These are phyloP conservation scores for Paramecium sexaurelia DNA, from an alignment of 73 alveolate species.

Conservation along the genomic window DNA sequence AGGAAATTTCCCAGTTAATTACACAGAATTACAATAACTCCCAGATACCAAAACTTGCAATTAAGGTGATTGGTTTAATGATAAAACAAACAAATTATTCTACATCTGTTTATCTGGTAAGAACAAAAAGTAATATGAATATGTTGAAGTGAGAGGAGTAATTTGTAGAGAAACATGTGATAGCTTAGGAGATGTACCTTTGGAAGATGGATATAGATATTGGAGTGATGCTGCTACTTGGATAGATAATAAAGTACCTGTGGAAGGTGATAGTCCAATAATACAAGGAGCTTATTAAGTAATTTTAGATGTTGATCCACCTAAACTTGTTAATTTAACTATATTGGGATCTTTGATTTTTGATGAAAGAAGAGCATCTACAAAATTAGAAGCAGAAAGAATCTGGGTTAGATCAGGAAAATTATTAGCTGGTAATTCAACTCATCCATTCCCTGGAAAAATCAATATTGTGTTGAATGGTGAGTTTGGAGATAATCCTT, in stretches of 20 bases:
- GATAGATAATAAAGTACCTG: conserved; percentile 20
- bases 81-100: background rate
- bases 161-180: conserved; percentile 8
- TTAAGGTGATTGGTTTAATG: conserved; percentile 38
- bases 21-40: background rate
- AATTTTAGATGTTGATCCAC: conserved; percentile 5
- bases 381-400: background rate
- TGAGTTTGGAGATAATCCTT: background rate
- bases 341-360: conserved; percentile 8
- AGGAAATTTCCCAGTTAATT: background rate
- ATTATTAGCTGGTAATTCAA: background rate
- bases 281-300: background rate
- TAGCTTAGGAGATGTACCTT: background rate
- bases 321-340: background rate
- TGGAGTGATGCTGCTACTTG: conserved; percentile 37
- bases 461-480: background rate
- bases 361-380: background rate
- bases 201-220: conserved; percentile 12
- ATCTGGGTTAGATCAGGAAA: conserved; percentile 6
- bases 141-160: background rate
- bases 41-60: conserved; percentile 1
- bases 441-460: background rate
- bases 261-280: conserved; percentile 1
- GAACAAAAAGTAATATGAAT: background rate
- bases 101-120: conserved; percentile 17